phyloP scores from a whole-genome alignment of 2,329 filamentous ascomycete species.

The Hymenoscyphus scutula region DNA sequence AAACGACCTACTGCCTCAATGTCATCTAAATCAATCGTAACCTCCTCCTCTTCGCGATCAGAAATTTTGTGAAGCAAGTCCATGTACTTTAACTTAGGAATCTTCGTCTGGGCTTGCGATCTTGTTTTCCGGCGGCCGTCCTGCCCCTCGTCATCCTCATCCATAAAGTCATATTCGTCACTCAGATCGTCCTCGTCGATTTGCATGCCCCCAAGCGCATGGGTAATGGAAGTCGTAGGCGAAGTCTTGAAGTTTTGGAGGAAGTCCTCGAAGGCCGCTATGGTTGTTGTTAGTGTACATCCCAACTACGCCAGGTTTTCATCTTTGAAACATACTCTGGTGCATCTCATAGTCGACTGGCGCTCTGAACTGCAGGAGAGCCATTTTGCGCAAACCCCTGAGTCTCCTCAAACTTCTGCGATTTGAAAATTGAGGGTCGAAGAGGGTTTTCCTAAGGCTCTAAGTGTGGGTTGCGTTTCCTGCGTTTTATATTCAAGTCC shows the following conservation, averaged over 20 bases:
- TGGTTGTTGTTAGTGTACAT: slow-evolving; percentile 17
- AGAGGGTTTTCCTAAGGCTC: neutral
- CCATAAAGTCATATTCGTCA: slow-evolving; percentile 92
- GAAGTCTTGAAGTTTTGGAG: slow-evolving; percentile 82
- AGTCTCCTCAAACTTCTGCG: slow-evolving; percentile 6
- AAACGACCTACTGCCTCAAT: slow-evolving; percentile 65
- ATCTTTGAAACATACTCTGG: slow-evolving; percentile 54
- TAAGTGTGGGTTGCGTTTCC: neutral
- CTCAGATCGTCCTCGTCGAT: slow-evolving; percentile 83
- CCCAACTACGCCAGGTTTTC: neutral
- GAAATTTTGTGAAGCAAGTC: slow-evolving; percentile 83
- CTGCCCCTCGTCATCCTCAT: slow-evolving; percentile 62
- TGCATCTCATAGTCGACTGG: slow-evolving; percentile 87
- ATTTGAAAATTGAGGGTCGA: neutral
- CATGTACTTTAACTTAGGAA: slow-evolving; percentile 81
- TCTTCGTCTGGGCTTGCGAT: slow-evolving; percentile 44
- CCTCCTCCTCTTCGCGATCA: slow-evolving; percentile 72
- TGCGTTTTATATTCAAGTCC: neutral
- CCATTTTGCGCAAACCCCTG: slow-evolving; percentile 57
- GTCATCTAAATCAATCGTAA: slow-evolving; percentile 88
- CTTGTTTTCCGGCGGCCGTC: slow-evolving; percentile 44
- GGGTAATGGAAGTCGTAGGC: slow-evolving; percentile 68
- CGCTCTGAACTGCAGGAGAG: slow-evolving; percentile 75
- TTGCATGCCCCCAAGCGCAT: slow-evolving; percentile 79
- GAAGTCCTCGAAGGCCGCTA: slow-evolving; percentile 84